phyloP scores from a whole-genome alignment of 1,139 yeast species.

The Hansenula sp. region DNA sequence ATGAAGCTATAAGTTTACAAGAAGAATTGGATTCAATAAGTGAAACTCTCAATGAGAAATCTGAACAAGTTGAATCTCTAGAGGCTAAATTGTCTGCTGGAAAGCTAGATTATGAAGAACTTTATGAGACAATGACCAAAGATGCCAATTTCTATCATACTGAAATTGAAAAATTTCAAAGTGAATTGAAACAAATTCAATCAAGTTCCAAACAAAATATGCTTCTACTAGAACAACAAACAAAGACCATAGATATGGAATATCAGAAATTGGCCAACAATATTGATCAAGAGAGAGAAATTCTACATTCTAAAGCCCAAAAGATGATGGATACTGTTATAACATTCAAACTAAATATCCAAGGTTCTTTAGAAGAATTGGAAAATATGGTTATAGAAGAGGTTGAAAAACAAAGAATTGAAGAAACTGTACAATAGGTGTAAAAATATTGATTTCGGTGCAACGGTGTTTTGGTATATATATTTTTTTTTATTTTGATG shows the following conservation, averaged over 20 bases:
- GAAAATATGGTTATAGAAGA: constrained; percentile 38
- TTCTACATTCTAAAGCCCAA: constrained; percentile 49
- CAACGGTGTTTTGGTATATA: not conserved
- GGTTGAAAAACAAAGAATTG: constrained; percentile 26
- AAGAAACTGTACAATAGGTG: not conserved
- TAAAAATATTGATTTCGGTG: not conserved
- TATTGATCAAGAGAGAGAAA: constrained; percentile 43
- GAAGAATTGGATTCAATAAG: constrained; percentile 53
- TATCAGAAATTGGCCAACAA: constrained; percentile 47
- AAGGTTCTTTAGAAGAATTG: constrained; percentile 51
- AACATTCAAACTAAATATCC: constrained; percentile 61
- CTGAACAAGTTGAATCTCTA: constrained; percentile 54
- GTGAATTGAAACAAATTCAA: constrained; percentile 53
- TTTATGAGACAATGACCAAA: constrained; percentile 51
- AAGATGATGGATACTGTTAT: constrained; percentile 56
- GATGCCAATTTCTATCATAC: constrained; percentile 52
- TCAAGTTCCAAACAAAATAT: constrained; percentile 50
- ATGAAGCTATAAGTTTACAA: constrained; percentile 54
- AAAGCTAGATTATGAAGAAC: constrained; percentile 53
- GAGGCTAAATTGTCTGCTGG: constrained; percentile 52
- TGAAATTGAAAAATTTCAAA: constrained; percentile 63
- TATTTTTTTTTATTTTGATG: too few species aligned
- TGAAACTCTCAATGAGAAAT: constrained; percentile 52
- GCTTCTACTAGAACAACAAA: constrained; percentile 51
- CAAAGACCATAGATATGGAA: constrained; percentile 51